Base-by-base conservation (phyloP, 805 yeast genomes). In the Wickerhamia fluorescens region DNA sequence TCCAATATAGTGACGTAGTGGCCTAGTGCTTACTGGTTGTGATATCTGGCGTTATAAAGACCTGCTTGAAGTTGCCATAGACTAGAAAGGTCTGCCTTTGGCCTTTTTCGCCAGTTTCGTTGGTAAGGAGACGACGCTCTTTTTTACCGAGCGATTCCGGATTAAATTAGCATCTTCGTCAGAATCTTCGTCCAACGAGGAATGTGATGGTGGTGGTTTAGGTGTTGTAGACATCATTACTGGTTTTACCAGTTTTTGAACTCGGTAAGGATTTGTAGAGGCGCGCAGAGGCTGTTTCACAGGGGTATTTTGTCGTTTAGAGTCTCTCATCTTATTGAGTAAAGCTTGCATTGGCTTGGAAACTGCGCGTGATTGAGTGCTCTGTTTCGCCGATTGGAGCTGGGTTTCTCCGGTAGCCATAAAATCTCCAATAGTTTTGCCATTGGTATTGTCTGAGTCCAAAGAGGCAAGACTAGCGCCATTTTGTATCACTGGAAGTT, bases 261-360 rank as follows among this genome's bases (percentile, higher is more conserved):
- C n/a, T n/a, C n/a, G n/a, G n/a, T n/a, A n/a, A n/a, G n/a, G n/a
- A n/a, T n/a, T n/a, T n/a, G n/a, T n/a, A n/a, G n/a, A n/a, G n/a
- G n/a, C n/a, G n/a, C n/a, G n/a, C n/a, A n/a, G n/a, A n/a, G n/a
- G n/a, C n/a, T n/a, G n/a, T n/a, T n/a, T n/a, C n/a, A n/a, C n/a
- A n/a, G n/a, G n/a, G n/a, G n/a, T n/a, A n/a, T n/a, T n/a, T n/a
- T 11, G 38, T 22, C 61, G 31, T 13, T 33, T 44, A 3, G 41
- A 40, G 21, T 50, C 44, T 24, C 65, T 46, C 50, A 59, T 45
- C 29, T 45, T 55, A 35, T 61, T 59, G 53, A 59, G 44, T 29
- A 63, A 49, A 5, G 66, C 59, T 10, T 44, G 33, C 61, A 63
- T 58, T 3, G 69, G 57, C 32, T 45, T 48, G 5, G 61, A 56